Percentiles rank a stretch among this genome's conserved stretches.
Conservation (phyloP, 2,329 filamentous ascomycete species). For the Venturia pyrina region DNA sequence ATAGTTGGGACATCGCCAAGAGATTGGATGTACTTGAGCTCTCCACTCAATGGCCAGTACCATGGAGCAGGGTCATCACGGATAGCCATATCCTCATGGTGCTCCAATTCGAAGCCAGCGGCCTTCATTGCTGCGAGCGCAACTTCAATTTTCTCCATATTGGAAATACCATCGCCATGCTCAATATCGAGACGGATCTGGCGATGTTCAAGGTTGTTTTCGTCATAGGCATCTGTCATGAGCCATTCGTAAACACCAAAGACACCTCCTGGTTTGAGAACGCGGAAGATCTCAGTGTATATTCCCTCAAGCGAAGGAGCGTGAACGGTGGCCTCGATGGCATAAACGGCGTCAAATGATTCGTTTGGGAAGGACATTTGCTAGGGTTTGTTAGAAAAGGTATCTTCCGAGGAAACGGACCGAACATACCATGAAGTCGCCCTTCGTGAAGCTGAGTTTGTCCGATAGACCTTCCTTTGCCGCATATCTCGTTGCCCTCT, state of each 20-base stretch:
- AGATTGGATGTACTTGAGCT: constrained; percentile 74
- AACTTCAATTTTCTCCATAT: constrained; percentile 85
- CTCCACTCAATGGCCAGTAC: constrained; percentile 87
- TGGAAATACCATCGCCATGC: constrained; percentile 90
- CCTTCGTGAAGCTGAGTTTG: constrained; percentile 82
- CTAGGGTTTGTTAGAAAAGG: constrained; percentile 28
- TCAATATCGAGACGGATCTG: constrained; percentile 91
- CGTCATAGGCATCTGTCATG: constrained; percentile 94
- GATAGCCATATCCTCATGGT: constrained; percentile 78
- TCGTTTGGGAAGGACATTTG: constrained; percentile 94
- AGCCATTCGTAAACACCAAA: constrained; percentile 99
- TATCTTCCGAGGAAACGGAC: neutral
- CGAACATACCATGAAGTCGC: constrained; percentile 73
- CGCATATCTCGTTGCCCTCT: constrained; percentile 81
- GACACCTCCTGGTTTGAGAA: constrained; percentile 88
- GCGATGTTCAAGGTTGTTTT: constrained; percentile 75
- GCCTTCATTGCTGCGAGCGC: constrained; percentile 73
- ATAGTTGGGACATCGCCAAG: constrained; percentile 73
- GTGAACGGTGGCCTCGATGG: constrained; percentile 94
- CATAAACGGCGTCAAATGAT: constrained; percentile 89
- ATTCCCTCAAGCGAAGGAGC: constrained; percentile 84
- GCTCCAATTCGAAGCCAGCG: constrained; percentile 75
- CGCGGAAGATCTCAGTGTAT: constrained; percentile 88
- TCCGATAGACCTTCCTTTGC: constrained; percentile 67
- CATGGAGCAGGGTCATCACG: constrained; percentile 65